These are phyloP conservation scores for Boletus austroedulis DNA, from an alignment of 1,284 basidiomycete species.

Conservation along the genomic window DNA sequence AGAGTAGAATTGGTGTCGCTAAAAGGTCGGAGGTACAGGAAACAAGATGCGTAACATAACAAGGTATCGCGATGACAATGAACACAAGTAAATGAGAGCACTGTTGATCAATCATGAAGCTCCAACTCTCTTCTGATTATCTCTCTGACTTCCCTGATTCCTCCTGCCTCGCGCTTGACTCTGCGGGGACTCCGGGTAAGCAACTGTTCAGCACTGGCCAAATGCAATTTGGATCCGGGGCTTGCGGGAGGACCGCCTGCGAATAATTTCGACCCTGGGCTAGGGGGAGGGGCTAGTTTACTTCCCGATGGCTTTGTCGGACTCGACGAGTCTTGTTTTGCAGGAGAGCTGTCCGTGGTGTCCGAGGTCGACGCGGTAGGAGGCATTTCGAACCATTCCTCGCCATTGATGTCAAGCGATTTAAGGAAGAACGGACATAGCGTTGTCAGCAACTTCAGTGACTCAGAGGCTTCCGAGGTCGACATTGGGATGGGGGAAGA, in stretches of 20 bases:
- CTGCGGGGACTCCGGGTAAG: conserved; percentile 64
- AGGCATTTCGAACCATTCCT: conserved; percentile 82
- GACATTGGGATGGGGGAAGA: conserved; percentile 78
- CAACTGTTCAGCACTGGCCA: conserved; percentile 57
- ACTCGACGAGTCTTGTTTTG: conserved; percentile 26
- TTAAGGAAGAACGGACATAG: conserved; percentile 78
- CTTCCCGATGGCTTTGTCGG: conserved; percentile 38
- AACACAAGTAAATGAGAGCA: conserved; percentile 33
- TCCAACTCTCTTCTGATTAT: conserved; percentile 75
- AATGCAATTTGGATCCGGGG: conserved; percentile 39
- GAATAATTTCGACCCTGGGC: conserved; percentile 37
- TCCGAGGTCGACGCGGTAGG: conserved; percentile 38
- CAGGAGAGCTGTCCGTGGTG: conserved; percentile 6
- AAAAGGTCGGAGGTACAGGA: conserved; percentile 5
- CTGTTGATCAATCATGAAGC: conserved; percentile 50
- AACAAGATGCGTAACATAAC: conserved; percentile 5
- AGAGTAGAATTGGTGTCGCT: conserved; percentile 16
- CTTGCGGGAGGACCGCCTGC: conserved; percentile 29
- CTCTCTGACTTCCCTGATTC: conserved; percentile 73
- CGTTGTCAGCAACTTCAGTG: conserved; percentile 57
- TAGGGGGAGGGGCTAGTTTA: conserved; percentile 28
- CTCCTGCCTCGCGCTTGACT: conserved; percentile 65
- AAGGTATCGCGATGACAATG: conserved; percentile 31
- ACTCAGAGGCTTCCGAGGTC: conserved; percentile 69
- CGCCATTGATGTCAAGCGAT: conserved; percentile 56